A percentile compares a stretch with the other conserved stretches of the same genome.
Evolutionary conservation across 1,284 basidiomycete genomes (phyloP).

Genomic region (Microbotryum saponariae): DNA sequence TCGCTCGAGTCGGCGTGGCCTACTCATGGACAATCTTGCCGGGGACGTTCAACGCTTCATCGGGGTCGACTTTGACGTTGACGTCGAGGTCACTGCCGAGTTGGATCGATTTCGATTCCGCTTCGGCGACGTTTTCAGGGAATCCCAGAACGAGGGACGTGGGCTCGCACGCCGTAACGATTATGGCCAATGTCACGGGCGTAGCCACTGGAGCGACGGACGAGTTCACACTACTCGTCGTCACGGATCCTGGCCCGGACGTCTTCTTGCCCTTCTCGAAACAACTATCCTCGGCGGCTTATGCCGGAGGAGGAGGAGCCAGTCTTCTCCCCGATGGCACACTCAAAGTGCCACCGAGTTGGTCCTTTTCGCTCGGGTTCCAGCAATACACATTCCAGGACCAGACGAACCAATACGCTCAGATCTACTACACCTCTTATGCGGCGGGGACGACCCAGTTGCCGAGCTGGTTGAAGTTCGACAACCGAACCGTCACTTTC

Average conservation of each 20-base stretch:
- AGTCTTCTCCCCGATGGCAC: conserved; percentile 49
- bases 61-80: conserved; percentile 38
- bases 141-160: conserved; percentile 53
- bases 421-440: conserved; percentile 60
- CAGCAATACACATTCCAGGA: conserved; percentile 57
- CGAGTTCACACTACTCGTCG: conserved; percentile 55
- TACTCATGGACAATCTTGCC: conserved; percentile 57
- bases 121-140: conserved; percentile 51
- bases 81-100: conserved; percentile 46
- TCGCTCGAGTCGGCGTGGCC: conserved; percentile 47
- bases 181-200: conserved; percentile 49
- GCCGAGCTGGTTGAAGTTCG: conserved; percentile 69
- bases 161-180: conserved; percentile 49
- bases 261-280: conserved; percentile 52
- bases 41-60: conserved; percentile 50
- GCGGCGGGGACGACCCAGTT: conserved; percentile 59
- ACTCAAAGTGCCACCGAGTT: conserved; percentile 66
- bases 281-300: conserved; percentile 57
- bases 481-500: conserved; percentile 61
- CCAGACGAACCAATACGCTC: conserved; percentile 52
- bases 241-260: conserved; percentile 52
- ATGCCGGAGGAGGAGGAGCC: conserved; percentile 56
- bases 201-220: conserved; percentile 40
- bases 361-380: conserved; percentile 89
- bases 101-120: conserved; percentile 60